Evolutionary conservation across 2,329 filamentous ascomycete species (phyloP), one percentile per base, ranked within the genome.

Genomic region (Biscogniauxia mediterranea): DNA sequence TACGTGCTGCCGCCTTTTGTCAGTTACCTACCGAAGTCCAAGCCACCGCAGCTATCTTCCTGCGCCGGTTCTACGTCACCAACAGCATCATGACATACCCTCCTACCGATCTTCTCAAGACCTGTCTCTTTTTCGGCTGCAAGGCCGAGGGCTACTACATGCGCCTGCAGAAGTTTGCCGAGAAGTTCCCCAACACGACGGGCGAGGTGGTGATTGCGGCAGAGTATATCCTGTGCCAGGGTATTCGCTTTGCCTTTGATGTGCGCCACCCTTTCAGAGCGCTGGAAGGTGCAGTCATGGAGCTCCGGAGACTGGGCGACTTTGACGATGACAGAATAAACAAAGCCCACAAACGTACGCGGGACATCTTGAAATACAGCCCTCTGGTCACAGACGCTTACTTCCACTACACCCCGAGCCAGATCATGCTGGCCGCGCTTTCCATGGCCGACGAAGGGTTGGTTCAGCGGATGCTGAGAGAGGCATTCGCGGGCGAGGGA

Each of bases 61-160:
- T 99, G 62, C 90, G 92, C 59, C 90, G 95, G 61, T 98, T 99
- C 83, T 99, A 98, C 79, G 85, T 97, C 46, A 94, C 91, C 71
- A 97, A 98, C 78, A 96, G 91, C 50, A 87, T 93, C 71, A 97
- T 98, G 91, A 97, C 93, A 28, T 98, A 99, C 74, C 91, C 94
- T 64, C 94, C 93, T 0, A 90, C 91, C 64, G 89, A 92, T 65
- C 90, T 98, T 67, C 88, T 96, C 74, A 92, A 93, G 73, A 95
- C 93, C 28, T 92, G 91, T 42, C 84, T 99, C 58, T 98, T 96
- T 80, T 91, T 99, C 66, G 93, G 93, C 9, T 93, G 89, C 70
- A 99, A 99, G 78, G 92, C 92, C 4, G 94, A 99, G 72, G 92
- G 92, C 62, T 86, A 88, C 74, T 93, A 94, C 75, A 86, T 89